phyloP scores from a whole-genome alignment of 345 rosid species.

The Syzygium jambos region DNA sequence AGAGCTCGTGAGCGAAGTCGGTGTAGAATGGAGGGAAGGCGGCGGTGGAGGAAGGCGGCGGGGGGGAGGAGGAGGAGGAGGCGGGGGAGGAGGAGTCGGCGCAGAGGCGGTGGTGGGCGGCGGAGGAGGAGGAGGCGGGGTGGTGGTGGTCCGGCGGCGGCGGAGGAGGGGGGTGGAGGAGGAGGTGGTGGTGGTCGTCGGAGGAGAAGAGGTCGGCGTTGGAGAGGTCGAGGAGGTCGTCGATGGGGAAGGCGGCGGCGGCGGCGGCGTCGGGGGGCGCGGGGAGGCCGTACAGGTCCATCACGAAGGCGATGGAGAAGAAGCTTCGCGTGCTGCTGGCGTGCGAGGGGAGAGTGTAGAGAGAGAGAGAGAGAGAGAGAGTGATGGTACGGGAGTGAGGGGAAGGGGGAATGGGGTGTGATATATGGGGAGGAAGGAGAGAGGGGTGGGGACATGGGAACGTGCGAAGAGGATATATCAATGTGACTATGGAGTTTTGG shows the following conservation, averaged over 20 bases:
- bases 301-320: background rate
- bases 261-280: slow-evolving; percentile 27
- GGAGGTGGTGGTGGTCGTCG: background rate
- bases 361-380: background rate
- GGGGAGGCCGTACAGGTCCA: slow-evolving; percentile 44
- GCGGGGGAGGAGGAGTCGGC: background rate
- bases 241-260: slow-evolving; percentile 40
- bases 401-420: background rate
- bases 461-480: background rate
- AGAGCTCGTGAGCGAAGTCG: slow-evolving; percentile 54
- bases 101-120: background rate
- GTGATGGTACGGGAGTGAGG: too few relatives aligned
- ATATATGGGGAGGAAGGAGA: background rate
- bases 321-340: too few relatives aligned
- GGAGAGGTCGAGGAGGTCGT: slow-evolving; percentile 72
- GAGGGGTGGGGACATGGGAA: background rate
- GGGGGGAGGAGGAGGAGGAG: background rate
- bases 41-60: slow-evolving; percentile 3
- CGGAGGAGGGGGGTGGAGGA: background rate
- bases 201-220: slow-evolving; percentile 35
- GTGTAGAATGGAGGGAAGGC: slow-evolving; percentile 18
- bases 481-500: background rate
- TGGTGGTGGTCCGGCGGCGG: slow-evolving; percentile 8
- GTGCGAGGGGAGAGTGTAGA: background rate
- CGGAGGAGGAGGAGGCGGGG: slow-evolving; percentile 15